A percentile compares a stretch with the other conserved stretches of the same genome.
phyloP scores from a whole-genome alignment of 768 basidiomycete genomes.

The Leccinellum luteum region DNA sequence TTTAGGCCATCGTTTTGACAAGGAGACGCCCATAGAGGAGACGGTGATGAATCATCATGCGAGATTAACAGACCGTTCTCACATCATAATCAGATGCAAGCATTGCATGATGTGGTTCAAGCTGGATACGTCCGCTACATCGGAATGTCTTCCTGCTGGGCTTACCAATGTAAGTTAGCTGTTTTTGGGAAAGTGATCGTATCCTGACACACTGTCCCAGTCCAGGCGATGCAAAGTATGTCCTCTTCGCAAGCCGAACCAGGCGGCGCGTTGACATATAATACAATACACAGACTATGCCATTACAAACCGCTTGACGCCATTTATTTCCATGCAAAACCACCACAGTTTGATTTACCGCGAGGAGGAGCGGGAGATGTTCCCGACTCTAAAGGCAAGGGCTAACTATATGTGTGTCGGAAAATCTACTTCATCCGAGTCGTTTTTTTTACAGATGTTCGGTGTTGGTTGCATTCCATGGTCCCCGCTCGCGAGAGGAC shows the following conservation, averaged over 20 bases:
- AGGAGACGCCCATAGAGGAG: constrained; percentile 48
- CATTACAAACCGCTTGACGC: constrained; percentile 42
- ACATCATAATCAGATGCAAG: constrained; percentile 38
- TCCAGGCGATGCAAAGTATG: constrained; percentile 42
- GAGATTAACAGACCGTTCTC: not conserved
- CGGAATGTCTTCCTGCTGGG: constrained; percentile 42
- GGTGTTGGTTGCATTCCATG: constrained; percentile 6
- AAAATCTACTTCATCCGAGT: constrained; percentile 41
- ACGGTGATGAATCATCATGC: constrained; percentile 24
- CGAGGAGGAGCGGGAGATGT: constrained; percentile 60
- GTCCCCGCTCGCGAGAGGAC: constrained; percentile 3
- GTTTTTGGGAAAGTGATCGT: not conserved
- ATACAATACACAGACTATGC: constrained; percentile 36
- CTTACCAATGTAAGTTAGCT: constrained; percentile 36
- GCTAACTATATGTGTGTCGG: constrained; percentile 24
- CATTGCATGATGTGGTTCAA: constrained; percentile 51
- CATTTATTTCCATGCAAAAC: constrained; percentile 67
- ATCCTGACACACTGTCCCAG: constrained; percentile 16
- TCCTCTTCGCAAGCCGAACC: not conserved
- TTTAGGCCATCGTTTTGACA: constrained; percentile 48
- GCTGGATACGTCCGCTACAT: constrained; percentile 48
- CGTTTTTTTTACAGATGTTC: constrained; percentile 33
- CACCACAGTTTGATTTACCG: constrained; percentile 55
- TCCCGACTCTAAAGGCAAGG: constrained; percentile 40
- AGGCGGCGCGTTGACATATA: not conserved